Evolutionary conservation across 1,139 yeast species (phyloP).

Genomic region (Blastobotrys aristatus): DNA sequence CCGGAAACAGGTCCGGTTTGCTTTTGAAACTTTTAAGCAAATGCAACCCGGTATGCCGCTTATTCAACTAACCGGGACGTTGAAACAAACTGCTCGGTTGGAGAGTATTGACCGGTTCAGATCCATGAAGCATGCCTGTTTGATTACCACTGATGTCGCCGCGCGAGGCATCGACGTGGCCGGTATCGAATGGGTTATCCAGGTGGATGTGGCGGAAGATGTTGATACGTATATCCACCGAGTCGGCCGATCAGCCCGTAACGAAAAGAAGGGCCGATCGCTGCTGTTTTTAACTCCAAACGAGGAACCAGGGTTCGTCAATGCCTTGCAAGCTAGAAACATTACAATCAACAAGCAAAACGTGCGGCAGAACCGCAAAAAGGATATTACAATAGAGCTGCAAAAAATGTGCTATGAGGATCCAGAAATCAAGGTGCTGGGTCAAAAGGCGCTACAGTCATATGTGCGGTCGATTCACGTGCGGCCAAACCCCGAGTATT

Average conservation of each 20-base stretch:
- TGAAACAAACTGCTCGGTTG: slow-evolving; percentile 87
- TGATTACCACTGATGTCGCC: slow-evolving; percentile 94
- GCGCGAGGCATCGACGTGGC: slow-evolving; percentile 98
- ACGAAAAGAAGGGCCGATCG: slow-evolving; percentile 85
- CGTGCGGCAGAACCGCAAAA: slow-evolving; percentile 71
- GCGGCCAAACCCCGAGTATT: slow-evolving; percentile 83
- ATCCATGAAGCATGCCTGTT: slow-evolving; percentile 78
- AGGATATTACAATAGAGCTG: slow-evolving; percentile 72
- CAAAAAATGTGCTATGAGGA: slow-evolving; percentile 89
- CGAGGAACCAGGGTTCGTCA: slow-evolving; percentile 75
- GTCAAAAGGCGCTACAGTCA: slow-evolving; percentile 92
- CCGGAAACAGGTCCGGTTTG: slow-evolving; percentile 91
- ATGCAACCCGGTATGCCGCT: slow-evolving; percentile 95
- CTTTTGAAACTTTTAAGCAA: slow-evolving; percentile 84
- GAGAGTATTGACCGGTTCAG: slow-evolving; percentile 86
- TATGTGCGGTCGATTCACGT: slow-evolving; percentile 79
- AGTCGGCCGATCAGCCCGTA: slow-evolving; percentile 95
- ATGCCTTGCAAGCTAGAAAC: slow-evolving; percentile 54
- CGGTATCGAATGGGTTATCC: slow-evolving; percentile 95
- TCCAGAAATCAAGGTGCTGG: slow-evolving; percentile 86
- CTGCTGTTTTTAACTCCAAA: slow-evolving; percentile 75
- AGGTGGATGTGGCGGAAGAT: slow-evolving; percentile 95
- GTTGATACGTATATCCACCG: slow-evolving; percentile 92
- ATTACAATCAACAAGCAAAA: slow-evolving; percentile 70
- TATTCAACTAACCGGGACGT: slow-evolving; percentile 90